Evolutionary conservation across 2,329 filamentous ascomycete species (phyloP).

Genomic region (Diaporthe velutina): DNA sequence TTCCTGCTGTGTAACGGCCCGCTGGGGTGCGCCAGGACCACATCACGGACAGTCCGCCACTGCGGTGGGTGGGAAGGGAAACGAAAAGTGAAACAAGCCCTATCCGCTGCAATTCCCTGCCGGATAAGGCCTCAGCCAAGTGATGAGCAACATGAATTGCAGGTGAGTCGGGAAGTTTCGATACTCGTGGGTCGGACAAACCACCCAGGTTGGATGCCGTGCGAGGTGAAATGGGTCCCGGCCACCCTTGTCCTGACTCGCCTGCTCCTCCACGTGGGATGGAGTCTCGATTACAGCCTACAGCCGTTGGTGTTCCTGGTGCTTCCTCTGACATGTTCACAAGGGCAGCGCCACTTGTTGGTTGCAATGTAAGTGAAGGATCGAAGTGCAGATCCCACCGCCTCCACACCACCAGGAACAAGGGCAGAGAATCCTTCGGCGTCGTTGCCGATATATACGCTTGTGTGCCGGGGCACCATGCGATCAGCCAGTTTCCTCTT

Average conservation of each 20-base stretch:
- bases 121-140: neutral
- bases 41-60: neutral
- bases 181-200: neutral
- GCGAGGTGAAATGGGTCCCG: slow-evolving; percentile 25
- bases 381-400: slow-evolving; percentile 20
- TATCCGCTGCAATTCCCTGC: slow-evolving; percentile 1
- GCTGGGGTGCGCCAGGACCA: slow-evolving; percentile 16
- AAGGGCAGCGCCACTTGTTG: slow-evolving; percentile 17
- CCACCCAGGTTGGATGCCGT: slow-evolving; percentile 4
- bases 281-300: slow-evolving; percentile 3
- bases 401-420: slow-evolving; percentile 28
- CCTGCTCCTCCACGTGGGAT: slow-evolving; percentile 29
- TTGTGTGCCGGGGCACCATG: slow-evolving; percentile 11
- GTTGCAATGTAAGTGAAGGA: slow-evolving; percentile 21
- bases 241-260: slow-evolving; percentile 22
- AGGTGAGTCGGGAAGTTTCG: neutral
- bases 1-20: slow-evolving; percentile 1
- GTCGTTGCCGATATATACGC: slow-evolving; percentile 29
- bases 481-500: neutral
- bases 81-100: slow-evolving; percentile 9
- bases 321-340: slow-evolving; percentile 2
- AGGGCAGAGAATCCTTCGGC: slow-evolving; percentile 5
- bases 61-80: neutral
- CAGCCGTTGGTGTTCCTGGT: slow-evolving; percentile 16
- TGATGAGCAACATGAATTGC: neutral